These are phyloP conservation scores for Neurospora sp. DNA, from an alignment of 2,329 filamentous ascomycete genomes.

Conservation along the genomic window DNA sequence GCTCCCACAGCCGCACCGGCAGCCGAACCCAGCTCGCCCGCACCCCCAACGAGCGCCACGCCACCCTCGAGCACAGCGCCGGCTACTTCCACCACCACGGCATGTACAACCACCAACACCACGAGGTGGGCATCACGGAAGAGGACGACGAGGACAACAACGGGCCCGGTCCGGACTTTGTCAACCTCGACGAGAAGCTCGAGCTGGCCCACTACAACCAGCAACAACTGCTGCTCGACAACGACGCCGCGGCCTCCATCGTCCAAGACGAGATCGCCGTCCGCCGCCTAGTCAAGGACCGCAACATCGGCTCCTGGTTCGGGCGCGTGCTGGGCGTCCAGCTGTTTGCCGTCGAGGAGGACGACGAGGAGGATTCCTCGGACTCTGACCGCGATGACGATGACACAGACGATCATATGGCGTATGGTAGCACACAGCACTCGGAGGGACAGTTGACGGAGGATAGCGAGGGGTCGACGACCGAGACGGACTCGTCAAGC, in stretches of 20 bases:
- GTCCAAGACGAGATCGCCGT: slow-evolving; percentile 50
- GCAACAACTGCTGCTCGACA: slow-evolving; percentile 16
- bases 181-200: slow-evolving; percentile 49
- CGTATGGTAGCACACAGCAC: slow-evolving; percentile 20
- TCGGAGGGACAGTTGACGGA: slow-evolving; percentile 27
- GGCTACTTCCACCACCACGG: slow-evolving; percentile 23
- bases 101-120: slow-evolving; percentile 21
- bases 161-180: slow-evolving; percentile 48
- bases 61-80: slow-evolving; percentile 25
- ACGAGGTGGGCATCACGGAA: slow-evolving; percentile 34
- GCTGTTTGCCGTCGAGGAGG: slow-evolving; percentile 52
- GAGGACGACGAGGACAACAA: slow-evolving; percentile 23
- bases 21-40: slow-evolving; percentile 31
- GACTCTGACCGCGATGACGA: slow-evolving; percentile 27
- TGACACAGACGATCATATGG: slow-evolving; percentile 13
- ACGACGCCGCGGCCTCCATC: slow-evolving; percentile 25
- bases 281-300: slow-evolving; percentile 43
- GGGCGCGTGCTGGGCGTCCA: slow-evolving; percentile 49
- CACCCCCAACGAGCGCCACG: slow-evolving; percentile 32
- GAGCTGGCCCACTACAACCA: slow-evolving; percentile 32
- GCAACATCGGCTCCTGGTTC: slow-evolving; percentile 48
- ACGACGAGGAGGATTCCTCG: slow-evolving; percentile 34
- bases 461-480: slow-evolving; percentile 7
- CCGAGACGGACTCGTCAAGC: not conserved
- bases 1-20: slow-evolving; percentile 33